Evolutionary conservation across 768 basidiomycete genomes (phyloP).

Genomic region (Wakefieldia striispora): DNA sequence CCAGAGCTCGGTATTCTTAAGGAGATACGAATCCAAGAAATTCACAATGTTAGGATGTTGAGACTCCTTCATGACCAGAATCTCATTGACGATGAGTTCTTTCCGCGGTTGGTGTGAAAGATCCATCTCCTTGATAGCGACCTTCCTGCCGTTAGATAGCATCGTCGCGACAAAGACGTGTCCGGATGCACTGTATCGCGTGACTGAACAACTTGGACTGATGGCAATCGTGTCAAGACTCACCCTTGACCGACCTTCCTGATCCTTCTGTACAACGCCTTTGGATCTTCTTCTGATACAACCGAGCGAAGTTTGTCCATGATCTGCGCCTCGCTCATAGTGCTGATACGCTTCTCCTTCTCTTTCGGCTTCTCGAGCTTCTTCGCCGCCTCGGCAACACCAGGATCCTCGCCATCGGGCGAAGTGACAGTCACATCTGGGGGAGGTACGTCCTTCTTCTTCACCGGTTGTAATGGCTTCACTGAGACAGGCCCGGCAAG

Average conservation of each 20-base stretch:
- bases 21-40: constrained; percentile 87
- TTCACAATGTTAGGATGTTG: constrained; percentile 98
- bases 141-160: constrained; percentile 77
- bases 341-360: constrained; percentile 85
- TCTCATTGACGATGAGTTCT: constrained; percentile 97
- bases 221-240: constrained; percentile 31
- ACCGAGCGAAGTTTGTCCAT: constrained; percentile 96
- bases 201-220: neutral
- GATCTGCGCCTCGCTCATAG: constrained; percentile 96
- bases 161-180: constrained; percentile 98
- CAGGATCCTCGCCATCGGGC: constrained; percentile 41
- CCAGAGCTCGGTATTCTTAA: constrained; percentile 89
- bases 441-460: constrained; percentile 47
- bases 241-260: constrained; percentile 99
- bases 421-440: constrained; percentile 53
- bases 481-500: constrained; percentile 58
- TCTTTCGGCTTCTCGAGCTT: constrained; percentile 58
- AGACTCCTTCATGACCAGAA: constrained; percentile 98
- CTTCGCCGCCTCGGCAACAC: constrained; percentile 68
- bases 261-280: constrained; percentile 89
- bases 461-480: constrained; percentile 71
- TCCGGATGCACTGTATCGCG: constrained; percentile 76
- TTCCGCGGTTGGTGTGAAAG: constrained; percentile 92
- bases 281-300: constrained; percentile 85
- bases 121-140: constrained; percentile 99